Conservation (phyloP, 768 basidiomycete genomes). For the Chiua virens region DNA sequence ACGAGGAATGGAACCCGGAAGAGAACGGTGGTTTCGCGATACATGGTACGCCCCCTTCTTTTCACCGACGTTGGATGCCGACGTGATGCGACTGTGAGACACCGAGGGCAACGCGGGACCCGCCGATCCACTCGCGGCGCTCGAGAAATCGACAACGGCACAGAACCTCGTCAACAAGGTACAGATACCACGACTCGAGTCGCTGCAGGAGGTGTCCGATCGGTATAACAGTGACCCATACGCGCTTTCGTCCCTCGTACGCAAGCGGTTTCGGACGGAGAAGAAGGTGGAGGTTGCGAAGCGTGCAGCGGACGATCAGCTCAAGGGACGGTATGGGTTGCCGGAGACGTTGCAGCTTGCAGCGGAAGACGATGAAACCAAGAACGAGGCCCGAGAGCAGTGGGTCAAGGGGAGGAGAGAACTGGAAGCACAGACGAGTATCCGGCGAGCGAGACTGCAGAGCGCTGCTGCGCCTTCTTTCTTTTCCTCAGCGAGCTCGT, state of each 20-base stretch:
- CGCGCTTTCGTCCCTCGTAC: constrained; percentile 64
- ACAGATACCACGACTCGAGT: constrained; percentile 77
- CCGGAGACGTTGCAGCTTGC: constrained; percentile 66
- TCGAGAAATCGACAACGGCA: constrained; percentile 86
- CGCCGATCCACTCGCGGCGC: constrained; percentile 81
- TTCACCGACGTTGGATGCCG: background rate
- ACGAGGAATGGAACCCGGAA: constrained; percentile 95
- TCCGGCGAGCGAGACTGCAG: constrained; percentile 49
- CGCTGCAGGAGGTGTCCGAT: constrained; percentile 74
- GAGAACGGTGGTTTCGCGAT: constrained; percentile 93
- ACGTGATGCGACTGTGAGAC: constrained; percentile 41
- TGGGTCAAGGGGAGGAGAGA: constrained; percentile 58
- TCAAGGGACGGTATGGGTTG: constrained; percentile 78
- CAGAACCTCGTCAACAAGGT: constrained; percentile 72
- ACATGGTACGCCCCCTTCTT: constrained; percentile 54
- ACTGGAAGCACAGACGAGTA: constrained; percentile 41
- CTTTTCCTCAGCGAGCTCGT: constrained; percentile 15
- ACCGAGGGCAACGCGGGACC: constrained; percentile 62
- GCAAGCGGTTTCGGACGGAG: constrained; percentile 82
- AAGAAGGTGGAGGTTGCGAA: constrained; percentile 79
- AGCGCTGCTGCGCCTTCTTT: constrained; percentile 27
- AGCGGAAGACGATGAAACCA: constrained; percentile 60
- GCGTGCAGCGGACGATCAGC: constrained; percentile 62
- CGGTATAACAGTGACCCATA: constrained; percentile 88
- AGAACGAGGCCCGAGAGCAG: constrained; percentile 59